phyloP scores from a whole-genome alignment of 139 green algal genomes.

The Trebouxia sp. region DNA sequence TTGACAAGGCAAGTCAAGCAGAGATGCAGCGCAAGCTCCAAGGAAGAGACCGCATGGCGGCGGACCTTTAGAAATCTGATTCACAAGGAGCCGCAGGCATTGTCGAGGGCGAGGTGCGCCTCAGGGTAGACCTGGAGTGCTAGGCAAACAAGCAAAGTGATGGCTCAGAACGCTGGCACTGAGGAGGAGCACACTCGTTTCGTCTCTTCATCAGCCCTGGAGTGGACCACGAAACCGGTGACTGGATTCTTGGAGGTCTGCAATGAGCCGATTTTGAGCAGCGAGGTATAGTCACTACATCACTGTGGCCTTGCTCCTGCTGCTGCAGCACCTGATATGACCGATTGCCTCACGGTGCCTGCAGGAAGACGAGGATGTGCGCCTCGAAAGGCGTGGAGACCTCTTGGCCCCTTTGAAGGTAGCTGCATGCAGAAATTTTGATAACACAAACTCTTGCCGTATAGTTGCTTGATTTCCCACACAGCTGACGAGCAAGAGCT shows the following conservation, averaged over 20 bases:
- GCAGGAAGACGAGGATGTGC: constrained; percentile 23
- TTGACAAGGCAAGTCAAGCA: too few relatives aligned
- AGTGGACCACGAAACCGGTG: constrained; percentile 21
- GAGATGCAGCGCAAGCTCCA: too few relatives aligned
- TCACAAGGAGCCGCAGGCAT: too few relatives aligned
- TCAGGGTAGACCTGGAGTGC: too few relatives aligned
- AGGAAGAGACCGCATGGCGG: too few relatives aligned
- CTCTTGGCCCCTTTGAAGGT: constrained; percentile 22
- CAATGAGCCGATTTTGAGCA: constrained; percentile 20
- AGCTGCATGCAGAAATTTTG: background rate
- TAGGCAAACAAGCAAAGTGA: background rate
- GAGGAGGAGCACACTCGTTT: constrained; percentile 11
- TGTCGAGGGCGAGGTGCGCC: too few relatives aligned
- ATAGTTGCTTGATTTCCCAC: background rate
- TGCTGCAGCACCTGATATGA: too few relatives aligned
- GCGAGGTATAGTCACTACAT: background rate
- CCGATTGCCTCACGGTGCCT: background rate
- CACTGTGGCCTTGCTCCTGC: background rate
- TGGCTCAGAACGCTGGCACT: background rate
- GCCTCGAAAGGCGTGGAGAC: background rate
- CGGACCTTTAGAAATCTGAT: too few relatives aligned
- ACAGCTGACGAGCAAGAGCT: background rate
- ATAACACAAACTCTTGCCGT: background rate
- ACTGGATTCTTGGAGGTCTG: constrained; percentile 10
- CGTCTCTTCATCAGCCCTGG: background rate